These are phyloP conservation scores for Hortiboletus campestris DNA, from an alignment of 768 basidiomycete genomes.

Conservation along the genomic window DNA sequence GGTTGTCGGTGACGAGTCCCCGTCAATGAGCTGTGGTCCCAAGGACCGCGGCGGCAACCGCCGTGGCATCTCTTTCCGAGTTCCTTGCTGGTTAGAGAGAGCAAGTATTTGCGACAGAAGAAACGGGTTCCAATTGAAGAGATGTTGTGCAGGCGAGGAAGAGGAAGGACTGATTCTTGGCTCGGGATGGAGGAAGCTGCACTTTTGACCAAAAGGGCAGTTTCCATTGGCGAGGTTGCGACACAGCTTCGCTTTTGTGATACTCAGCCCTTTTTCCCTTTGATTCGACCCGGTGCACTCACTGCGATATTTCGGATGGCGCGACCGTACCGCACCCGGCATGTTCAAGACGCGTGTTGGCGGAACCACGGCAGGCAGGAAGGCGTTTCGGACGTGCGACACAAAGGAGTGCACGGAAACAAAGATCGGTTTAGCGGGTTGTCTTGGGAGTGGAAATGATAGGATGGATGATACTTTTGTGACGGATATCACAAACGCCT, in stretches of 20 bases:
- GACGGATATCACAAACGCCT: slow-evolving; percentile 19
- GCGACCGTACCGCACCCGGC: slow-evolving; percentile 9
- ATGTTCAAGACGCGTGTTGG: slow-evolving; percentile 6
- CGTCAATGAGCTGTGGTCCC: slow-evolving; percentile 15
- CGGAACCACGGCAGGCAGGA: not conserved
- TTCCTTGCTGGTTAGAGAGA: slow-evolving; percentile 5
- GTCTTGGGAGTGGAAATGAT: slow-evolving; percentile 5
- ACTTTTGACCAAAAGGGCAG: slow-evolving; percentile 38
- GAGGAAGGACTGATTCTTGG: slow-evolving; percentile 9
- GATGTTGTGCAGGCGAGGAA: slow-evolving; percentile 15
- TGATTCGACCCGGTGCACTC: slow-evolving; percentile 14
- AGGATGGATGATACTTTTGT: slow-evolving; percentile 21
- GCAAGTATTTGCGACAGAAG: slow-evolving; percentile 15
- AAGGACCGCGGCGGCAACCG: slow-evolving; percentile 6
- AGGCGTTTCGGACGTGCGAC: not conserved
- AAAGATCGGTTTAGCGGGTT: not conserved
- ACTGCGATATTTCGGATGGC: slow-evolving; percentile 33
- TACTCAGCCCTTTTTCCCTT: not conserved
- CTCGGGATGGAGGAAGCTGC: slow-evolving; percentile 38
- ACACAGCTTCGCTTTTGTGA: slow-evolving; percentile 35
- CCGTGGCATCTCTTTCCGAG: not conserved
- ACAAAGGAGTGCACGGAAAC: not conserved
- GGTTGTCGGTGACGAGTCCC: slow-evolving; percentile 15
- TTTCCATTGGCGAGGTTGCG: slow-evolving; percentile 35
- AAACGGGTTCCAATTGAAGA: slow-evolving; percentile 18